These are phyloP conservation scores for Phaffomyces thermotolerans DNA, from an alignment of 805 yeast genomes.

Conservation along the genomic window DNA sequence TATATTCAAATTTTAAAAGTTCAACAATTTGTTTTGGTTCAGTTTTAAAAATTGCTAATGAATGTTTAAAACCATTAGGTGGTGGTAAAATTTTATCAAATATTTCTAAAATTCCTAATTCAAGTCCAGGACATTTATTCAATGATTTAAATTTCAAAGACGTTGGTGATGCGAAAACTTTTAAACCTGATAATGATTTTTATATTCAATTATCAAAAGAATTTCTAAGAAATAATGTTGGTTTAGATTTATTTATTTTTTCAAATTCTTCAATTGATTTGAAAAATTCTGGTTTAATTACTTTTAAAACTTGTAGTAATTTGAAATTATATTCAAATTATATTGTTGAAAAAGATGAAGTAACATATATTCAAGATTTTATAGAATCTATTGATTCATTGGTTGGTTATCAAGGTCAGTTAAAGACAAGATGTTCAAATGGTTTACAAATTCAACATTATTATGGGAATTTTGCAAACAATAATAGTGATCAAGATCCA, in stretches of 20 bases:
- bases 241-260: conserved; percentile 70
- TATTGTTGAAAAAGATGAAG: conserved; percentile 61
- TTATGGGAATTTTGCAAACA: conserved; percentile 46
- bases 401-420: conserved; percentile 70
- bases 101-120: conserved; percentile 63
- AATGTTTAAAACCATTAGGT: conserved; percentile 55
- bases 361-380: conserved; percentile 53
- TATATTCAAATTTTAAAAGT: conserved; percentile 32
- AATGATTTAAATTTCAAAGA: conserved; percentile 27
- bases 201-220: conserved; percentile 55
- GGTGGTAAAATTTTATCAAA: conserved; percentile 80
- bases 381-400: conserved; percentile 42
- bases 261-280: conserved; percentile 62
- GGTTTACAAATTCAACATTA: conserved; percentile 79
- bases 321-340: conserved; percentile 62
- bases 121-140: conserved; percentile 67
- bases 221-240: conserved; percentile 51
- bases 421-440: conserved; percentile 80
- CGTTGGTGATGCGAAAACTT: conserved; percentile 33
- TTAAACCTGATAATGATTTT: conserved; percentile 53
- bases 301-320: conserved; percentile 64
- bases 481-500: conserved; percentile 47
- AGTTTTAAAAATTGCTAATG: conserved; percentile 62
- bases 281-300: conserved; percentile 61
- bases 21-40: conserved; percentile 70